Percentiles rank a stretch among this genome's conserved stretches.
phyloP scores from a whole-genome alignment of 768 basidiomycete genomes.

The Lactarius hatsudake region DNA sequence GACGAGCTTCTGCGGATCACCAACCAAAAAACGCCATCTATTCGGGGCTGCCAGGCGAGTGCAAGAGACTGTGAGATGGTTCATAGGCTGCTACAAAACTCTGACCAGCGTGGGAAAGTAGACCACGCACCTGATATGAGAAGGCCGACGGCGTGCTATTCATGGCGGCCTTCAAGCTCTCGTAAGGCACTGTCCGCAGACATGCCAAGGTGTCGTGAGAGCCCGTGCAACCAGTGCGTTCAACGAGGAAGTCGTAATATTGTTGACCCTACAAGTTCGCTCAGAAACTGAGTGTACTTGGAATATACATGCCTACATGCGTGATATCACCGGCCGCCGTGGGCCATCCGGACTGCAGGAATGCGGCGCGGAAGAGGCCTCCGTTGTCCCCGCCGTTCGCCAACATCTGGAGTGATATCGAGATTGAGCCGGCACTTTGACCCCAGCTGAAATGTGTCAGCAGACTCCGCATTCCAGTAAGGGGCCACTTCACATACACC shows the following conservation, averaged over 20 bases:
- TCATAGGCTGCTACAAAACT: background rate
- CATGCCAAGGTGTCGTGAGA: conserved; percentile 42
- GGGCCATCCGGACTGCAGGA: conserved; percentile 45
- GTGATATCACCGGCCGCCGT: conserved; percentile 34
- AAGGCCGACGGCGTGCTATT: conserved; percentile 33
- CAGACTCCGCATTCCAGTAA: background rate
- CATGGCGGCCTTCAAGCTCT: conserved; percentile 34
- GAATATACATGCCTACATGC: conserved; percentile 34
- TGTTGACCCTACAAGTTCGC: conserved; percentile 30
- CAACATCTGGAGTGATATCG: conserved; percentile 42
- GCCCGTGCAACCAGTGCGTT: conserved; percentile 37
- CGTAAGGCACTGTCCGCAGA: conserved; percentile 39
- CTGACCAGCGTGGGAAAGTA: background rate
- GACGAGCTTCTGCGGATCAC: conserved; percentile 35
- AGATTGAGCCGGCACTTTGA: conserved; percentile 52
- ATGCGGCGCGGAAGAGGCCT: conserved; percentile 40
- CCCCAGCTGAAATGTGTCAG: conserved; percentile 39
- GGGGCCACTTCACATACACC: conserved; percentile 38
- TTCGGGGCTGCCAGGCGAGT: conserved; percentile 38
- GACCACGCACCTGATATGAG: conserved; percentile 32
- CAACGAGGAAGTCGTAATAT: conserved; percentile 43
- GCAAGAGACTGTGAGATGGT: conserved; percentile 27
- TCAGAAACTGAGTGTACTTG: background rate
- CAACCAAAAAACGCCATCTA: conserved; percentile 42
- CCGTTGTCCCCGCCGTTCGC: conserved; percentile 38